Percentiles rank a stretch among this genome's conserved stretches.
phyloP scores from a whole-genome alignment of 139 green algal genomes.

The Eudorina sp. region DNA sequence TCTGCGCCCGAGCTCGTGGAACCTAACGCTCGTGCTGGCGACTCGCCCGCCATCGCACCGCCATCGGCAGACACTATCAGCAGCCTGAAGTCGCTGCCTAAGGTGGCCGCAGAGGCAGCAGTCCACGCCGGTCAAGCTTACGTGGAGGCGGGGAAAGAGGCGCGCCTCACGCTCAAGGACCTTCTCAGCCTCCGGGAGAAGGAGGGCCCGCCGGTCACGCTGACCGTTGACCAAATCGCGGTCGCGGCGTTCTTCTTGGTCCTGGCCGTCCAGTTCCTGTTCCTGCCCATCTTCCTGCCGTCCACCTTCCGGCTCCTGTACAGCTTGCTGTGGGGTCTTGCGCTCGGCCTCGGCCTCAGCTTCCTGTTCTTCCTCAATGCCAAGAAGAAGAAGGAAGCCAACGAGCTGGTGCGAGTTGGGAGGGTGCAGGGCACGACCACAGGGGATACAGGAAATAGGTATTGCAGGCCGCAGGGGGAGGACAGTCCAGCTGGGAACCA shows the following conservation, averaged over 20 bases:
- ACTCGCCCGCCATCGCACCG: neutral
- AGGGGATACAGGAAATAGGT: no score
- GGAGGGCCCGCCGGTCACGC: slow-evolving; percentile 36
- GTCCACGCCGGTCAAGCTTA: slow-evolving; percentile 17
- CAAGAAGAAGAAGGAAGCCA: slow-evolving; percentile 57
- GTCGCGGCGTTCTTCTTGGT: slow-evolving; percentile 4
- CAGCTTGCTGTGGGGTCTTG: slow-evolving; percentile 48
- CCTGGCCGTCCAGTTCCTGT: slow-evolving; percentile 23
- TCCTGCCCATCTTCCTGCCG: slow-evolving; percentile 50
- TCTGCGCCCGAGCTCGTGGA: neutral
- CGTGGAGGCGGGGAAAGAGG: slow-evolving; percentile 19
- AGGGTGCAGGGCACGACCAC: neutral
- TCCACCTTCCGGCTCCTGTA: slow-evolving; percentile 26
- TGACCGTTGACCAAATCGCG: slow-evolving; percentile 48
- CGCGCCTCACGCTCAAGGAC: neutral
- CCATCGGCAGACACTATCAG: neutral
- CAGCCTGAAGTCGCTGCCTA: neutral
- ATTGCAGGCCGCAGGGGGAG: no score
- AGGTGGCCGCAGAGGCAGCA: slow-evolving; percentile 7
- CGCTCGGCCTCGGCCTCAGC: slow-evolving; percentile 49
- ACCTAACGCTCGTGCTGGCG: neutral
- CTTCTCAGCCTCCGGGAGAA: neutral
- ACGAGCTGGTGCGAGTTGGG: slow-evolving; percentile 66
- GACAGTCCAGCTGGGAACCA: no score
- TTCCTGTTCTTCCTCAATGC: slow-evolving; percentile 66